A percentile compares a stretch with the other conserved stretches of the same genome.
Evolutionary conservation across 495 filamentous ascomycete genomes (phyloP).

Genomic region (Zalerion maritima): DNA sequence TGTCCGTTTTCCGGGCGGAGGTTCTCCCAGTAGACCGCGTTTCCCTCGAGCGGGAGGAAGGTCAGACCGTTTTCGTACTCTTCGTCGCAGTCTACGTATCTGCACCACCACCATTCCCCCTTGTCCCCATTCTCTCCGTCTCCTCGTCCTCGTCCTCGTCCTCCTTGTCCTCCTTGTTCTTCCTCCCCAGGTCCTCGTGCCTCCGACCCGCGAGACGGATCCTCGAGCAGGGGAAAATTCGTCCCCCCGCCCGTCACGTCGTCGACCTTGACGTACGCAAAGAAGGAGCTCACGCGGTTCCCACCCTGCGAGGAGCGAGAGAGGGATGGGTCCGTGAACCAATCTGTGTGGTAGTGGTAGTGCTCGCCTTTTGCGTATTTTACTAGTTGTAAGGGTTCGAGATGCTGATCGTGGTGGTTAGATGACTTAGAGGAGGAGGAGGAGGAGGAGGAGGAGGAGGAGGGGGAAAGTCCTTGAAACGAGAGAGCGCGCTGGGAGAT

Average conservation of each 20-base stretch:
- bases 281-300: constrained; percentile 37
- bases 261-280: constrained; percentile 38
- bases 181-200: too few species aligned
- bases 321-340: constrained; percentile 31
- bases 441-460: too few species aligned
- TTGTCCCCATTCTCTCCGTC: too few species aligned
- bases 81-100: constrained; percentile 43
- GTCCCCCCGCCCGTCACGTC: constrained; percentile 41
- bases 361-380: constrained; percentile 32
- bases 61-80: constrained; percentile 43
- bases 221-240: constrained; percentile 34
- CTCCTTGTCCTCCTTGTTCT: too few species aligned
- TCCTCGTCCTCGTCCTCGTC: too few species aligned
- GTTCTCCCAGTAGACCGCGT: constrained; percentile 69
- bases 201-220: too few species aligned
- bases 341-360: constrained; percentile 43
- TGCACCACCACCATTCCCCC: constrained; percentile 50
- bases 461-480: too few species aligned
- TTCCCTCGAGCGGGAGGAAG: constrained; percentile 51
- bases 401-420: constrained; percentile 22
- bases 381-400: constrained; percentile 41
- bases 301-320: constrained; percentile 26
- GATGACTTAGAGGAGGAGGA: too few species aligned
- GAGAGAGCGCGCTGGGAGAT: constrained; percentile 50
- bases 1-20: constrained; percentile 39